Evolutionary conservation across 257 asterid genomes (phyloP).

Genomic region (Galeopsis tetrahit): DNA sequence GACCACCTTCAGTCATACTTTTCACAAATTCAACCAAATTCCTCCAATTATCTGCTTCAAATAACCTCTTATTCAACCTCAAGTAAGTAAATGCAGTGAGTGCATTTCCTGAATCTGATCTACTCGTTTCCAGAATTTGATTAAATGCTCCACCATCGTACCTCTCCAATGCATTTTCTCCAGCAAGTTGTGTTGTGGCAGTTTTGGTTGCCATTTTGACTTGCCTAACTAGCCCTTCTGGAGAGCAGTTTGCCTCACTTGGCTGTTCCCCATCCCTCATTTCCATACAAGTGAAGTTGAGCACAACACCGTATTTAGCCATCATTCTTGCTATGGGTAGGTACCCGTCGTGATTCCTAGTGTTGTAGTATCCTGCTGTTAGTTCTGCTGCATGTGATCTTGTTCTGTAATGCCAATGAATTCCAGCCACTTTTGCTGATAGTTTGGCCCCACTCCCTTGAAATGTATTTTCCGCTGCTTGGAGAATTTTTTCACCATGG

Average conservation of each 20-base stretch:
- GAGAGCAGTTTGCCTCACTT: conserved; percentile 68
- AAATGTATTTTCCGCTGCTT: conserved; percentile 66
- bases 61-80: conserved; percentile 78
- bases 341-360: conserved; percentile 77
- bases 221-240: conserved; percentile 89
- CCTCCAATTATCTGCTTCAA: conserved; percentile 83
- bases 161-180: conserved; percentile 94
- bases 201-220: conserved; percentile 76
- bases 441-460: conserved; percentile 75
- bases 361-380: conserved; percentile 92
- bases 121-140: conserved; percentile 73
- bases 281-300: conserved; percentile 94
- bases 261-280: conserved; percentile 92
- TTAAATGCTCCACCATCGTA: conserved; percentile 72
- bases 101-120: conserved; percentile 68
- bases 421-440: conserved; percentile 93
- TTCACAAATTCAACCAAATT: conserved; percentile 73
- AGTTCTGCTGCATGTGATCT: conserved; percentile 92
- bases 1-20: conserved; percentile 77
- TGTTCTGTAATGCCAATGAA: conserved; percentile 90
- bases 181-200: conserved; percentile 71
- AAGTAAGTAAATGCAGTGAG: conserved; percentile 80
- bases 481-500: conserved; percentile 80
- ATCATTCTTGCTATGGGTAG: conserved; percentile 83
- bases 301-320: conserved; percentile 61